Percentiles rank a stretch among this genome's conserved stretches.
phyloP scores from a whole-genome alignment of 768 basidiomycete genomes.

The Tulasnella sp. region DNA sequence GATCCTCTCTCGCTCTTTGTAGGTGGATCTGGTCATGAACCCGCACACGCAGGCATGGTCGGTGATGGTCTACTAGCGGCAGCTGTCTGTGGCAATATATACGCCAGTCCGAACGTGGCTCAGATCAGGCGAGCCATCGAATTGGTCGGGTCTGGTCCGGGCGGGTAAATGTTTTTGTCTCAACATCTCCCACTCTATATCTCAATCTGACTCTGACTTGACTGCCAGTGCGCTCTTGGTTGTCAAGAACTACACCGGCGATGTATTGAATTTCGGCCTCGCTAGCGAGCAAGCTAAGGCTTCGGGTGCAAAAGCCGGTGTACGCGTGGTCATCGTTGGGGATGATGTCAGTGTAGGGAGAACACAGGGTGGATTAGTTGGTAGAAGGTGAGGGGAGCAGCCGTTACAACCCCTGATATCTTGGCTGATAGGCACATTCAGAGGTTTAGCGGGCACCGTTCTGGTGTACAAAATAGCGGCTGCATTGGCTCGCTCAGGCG shows the following conservation, averaged over 20 bases:
- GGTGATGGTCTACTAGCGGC: conserved; percentile 41
- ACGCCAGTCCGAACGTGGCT: conserved; percentile 78
- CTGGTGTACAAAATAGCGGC: conserved; percentile 88
- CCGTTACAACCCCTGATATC: neutral
- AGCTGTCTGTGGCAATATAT: conserved; percentile 81
- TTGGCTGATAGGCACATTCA: conserved; percentile 23
- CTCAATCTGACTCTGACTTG: neutral
- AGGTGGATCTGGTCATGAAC: conserved; percentile 81
- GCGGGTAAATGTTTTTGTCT: conserved; percentile 40
- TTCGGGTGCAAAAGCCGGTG: conserved; percentile 48
- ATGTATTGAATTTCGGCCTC: conserved; percentile 83
- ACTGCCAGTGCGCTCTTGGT: conserved; percentile 59
- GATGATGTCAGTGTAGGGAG: conserved; percentile 84
- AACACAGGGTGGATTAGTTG: conserved; percentile 74
- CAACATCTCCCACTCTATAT: neutral
- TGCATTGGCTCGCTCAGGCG: conserved; percentile 61
- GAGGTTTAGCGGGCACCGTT: conserved; percentile 72
- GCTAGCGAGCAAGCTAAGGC: conserved; percentile 71
- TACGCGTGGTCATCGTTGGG: conserved; percentile 73
- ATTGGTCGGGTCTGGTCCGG: conserved; percentile 50
- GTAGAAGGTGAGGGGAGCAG: conserved; percentile 45
- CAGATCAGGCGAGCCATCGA: conserved; percentile 79
- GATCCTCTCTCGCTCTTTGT: no score
- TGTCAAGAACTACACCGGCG: conserved; percentile 86
- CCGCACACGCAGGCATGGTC: conserved; percentile 83